These are phyloP conservation scores for Penicillium glabrum DNA, from an alignment of 2,329 filamentous ascomycete species.

Conservation along the genomic window DNA sequence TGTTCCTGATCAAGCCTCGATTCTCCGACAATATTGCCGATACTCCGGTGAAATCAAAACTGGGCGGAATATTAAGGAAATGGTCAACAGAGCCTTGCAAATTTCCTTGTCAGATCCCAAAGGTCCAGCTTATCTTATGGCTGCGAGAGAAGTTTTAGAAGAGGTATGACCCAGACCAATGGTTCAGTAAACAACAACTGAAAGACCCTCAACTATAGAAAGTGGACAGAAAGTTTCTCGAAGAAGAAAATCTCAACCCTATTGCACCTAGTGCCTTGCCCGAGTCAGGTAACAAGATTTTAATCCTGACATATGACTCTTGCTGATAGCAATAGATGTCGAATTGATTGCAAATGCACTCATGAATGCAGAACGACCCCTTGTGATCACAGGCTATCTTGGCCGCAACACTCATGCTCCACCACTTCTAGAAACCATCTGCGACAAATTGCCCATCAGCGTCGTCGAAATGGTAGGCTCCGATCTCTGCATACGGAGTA, in stretches of 20 bases:
- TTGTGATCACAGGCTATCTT: conserved; percentile 51
- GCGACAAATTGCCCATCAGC: conserved; percentile 47
- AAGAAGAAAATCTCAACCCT: conserved; percentile 11
- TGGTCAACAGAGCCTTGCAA: conserved; percentile 77
- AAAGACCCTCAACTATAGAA: conserved; percentile 1
- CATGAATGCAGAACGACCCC: conserved; percentile 44
- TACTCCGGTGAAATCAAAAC: conserved; percentile 80
- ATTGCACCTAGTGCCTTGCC: conserved; percentile 11
- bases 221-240: conserved; percentile 14
- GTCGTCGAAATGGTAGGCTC: conserved; percentile 51
- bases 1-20: conserved; percentile 73
- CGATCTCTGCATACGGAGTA: conserved; percentile 46
- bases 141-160: conserved; percentile 77
- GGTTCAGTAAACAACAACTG: not conserved
- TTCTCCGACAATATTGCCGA: conserved; percentile 79
- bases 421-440: conserved; percentile 43
- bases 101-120: conserved; percentile 73
- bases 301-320: not conserved
- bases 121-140: conserved; percentile 76
- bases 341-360: conserved; percentile 41
- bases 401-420: conserved; percentile 47
- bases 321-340: conserved; percentile 24
- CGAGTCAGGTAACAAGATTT: conserved; percentile 4
- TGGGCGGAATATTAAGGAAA: conserved; percentile 79
- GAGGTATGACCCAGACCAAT: conserved; percentile 58